Base-by-base conservation (phyloP, 106 monocot species). In the Platanthera zijinensis region DNA sequence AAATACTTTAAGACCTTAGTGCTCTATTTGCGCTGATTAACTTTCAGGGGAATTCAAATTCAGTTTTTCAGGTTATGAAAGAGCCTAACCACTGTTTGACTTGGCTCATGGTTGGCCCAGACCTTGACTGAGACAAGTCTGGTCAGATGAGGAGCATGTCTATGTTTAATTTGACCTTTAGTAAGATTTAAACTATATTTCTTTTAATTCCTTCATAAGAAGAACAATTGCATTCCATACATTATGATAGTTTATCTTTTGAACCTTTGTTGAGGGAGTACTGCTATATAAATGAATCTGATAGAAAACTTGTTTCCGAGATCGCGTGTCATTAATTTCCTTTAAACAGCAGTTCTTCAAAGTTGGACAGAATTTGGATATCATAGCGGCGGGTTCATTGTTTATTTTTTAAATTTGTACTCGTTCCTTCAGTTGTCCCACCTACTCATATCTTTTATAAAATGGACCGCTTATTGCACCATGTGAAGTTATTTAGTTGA, bases 121-220 rank as follows among this genome's bases (percentile, higher is more conserved):
- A 82, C 67, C 74, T 81, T 86, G 82, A 82, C 56, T 82, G 49
- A 57, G 84, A 72, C 80, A 72, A 80, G 80, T 84, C 76, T 77
- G 80, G 84, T 77, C 78, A 83, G 74, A 72, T 72, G 51, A 72
- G 72, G 72, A 72, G 51, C 18, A 72, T 51, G 46, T 51, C 51
- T 50, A 71, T 71, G 22, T 50, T 8, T 72, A 72, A n/a, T 21
- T 72, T 72, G 22, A 51, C 49, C 50, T 72, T 51, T 72, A 72
- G 72, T 14, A 72, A 18, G 72, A n/a, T 72, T 48, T 72, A 72
- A 49, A 19, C 70, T 49, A 22, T 6, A 22, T 7, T 72, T 72
- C 51, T 46, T 72, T 48, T 22, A 51, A 72, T 72, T 50, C 22
- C 70, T 70, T 48, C 47, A 70, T 70, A 48, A 32, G 70, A 47